These are phyloP conservation scores for Neurospora terricola DNA, from an alignment of 495 filamentous ascomycete genomes.

Conservation along the genomic window DNA sequence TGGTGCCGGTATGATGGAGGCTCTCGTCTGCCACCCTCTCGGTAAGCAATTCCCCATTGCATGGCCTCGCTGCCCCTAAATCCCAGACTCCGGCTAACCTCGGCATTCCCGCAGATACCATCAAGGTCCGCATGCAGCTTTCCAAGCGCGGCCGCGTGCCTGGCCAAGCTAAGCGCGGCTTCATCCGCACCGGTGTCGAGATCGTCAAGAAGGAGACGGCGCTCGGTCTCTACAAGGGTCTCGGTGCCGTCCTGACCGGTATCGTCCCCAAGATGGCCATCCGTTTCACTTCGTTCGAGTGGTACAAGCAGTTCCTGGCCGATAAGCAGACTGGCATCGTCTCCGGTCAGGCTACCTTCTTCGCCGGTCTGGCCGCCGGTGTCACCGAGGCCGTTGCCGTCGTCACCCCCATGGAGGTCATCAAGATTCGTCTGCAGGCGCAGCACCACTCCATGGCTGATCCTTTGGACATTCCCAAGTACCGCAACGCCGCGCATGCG, in stretches of 20 bases:
- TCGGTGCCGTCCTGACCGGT: constrained; percentile 89
- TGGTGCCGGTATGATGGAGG: constrained; percentile 99
- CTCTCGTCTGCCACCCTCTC: constrained; percentile 90
- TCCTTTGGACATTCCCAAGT: constrained; percentile 84
- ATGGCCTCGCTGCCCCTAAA: not conserved
- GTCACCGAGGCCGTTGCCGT: constrained; percentile 93
- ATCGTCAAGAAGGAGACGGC: constrained; percentile 87
- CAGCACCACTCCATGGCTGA: constrained; percentile 94
- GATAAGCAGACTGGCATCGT: constrained; percentile 59
- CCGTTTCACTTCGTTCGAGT: constrained; percentile 94
- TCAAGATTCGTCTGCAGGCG: constrained; percentile 96
- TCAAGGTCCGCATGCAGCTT: constrained; percentile 99
- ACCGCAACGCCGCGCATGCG: constrained; percentile 94
- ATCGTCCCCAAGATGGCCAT: constrained; percentile 99
- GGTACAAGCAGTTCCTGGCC: constrained; percentile 77
- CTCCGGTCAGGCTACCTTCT: constrained; percentile 67
- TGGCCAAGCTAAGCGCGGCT: constrained; percentile 76
- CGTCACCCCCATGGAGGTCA: constrained; percentile 96
- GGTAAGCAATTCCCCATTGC: constrained; percentile 43
- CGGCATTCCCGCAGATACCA: constrained; percentile 52
- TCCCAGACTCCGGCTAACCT: not conserved
- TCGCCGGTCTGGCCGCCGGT: constrained; percentile 85
- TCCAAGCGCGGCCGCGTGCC: constrained; percentile 74
- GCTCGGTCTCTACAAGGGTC: constrained; percentile 88
- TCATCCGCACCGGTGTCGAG: constrained; percentile 75